Percentiles rank a stretch among this genome's conserved stretches.
Conservation (phyloP, 2,329 filamentous ascomycete genomes). For the Botrytis fabae region DNA sequence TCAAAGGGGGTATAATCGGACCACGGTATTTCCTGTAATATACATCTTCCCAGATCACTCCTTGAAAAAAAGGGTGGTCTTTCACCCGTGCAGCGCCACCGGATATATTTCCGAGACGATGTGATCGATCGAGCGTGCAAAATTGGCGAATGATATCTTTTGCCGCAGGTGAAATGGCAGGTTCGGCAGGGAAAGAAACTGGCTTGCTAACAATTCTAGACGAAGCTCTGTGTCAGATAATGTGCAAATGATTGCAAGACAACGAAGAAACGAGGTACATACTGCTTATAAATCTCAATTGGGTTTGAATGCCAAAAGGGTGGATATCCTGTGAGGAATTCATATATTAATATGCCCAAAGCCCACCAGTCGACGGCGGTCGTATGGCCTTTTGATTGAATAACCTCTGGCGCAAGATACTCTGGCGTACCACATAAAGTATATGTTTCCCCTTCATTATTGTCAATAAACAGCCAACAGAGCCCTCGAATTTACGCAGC, state of each 20-base stretch:
- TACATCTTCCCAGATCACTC: constrained; percentile 73
- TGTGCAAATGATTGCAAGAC: constrained; percentile 4
- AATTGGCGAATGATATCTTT: constrained; percentile 74
- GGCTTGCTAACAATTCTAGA: constrained; percentile 75
- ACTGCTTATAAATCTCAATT: constrained; percentile 84
- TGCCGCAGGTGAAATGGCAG: constrained; percentile 63
- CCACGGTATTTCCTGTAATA: constrained; percentile 63
- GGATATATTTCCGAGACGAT: constrained; percentile 74
- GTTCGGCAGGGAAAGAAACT: constrained; percentile 69
- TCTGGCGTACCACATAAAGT: constrained; percentile 82
- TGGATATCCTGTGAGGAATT: constrained; percentile 81
- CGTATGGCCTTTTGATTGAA: constrained; percentile 76
- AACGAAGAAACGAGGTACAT: constrained; percentile 36
- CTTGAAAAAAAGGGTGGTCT: constrained; percentile 71
- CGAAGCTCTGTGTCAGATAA: neutral
- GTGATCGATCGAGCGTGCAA: constrained; percentile 76
- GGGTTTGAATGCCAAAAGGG: constrained; percentile 87
- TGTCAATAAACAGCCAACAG: constrained; percentile 17
- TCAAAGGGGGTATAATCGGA: constrained; percentile 73
- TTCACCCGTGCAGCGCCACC: constrained; percentile 74
- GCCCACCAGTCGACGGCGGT: constrained; percentile 87
- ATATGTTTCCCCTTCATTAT: constrained; percentile 50
- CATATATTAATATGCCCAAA: constrained; percentile 78
- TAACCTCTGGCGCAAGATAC: constrained; percentile 82
- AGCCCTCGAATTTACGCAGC: constrained; percentile 25